These are phyloP conservation scores for Tieghemostelium lacteum DNA, from an alignment of 78 protist genomes.

Conservation along the genomic window DNA sequence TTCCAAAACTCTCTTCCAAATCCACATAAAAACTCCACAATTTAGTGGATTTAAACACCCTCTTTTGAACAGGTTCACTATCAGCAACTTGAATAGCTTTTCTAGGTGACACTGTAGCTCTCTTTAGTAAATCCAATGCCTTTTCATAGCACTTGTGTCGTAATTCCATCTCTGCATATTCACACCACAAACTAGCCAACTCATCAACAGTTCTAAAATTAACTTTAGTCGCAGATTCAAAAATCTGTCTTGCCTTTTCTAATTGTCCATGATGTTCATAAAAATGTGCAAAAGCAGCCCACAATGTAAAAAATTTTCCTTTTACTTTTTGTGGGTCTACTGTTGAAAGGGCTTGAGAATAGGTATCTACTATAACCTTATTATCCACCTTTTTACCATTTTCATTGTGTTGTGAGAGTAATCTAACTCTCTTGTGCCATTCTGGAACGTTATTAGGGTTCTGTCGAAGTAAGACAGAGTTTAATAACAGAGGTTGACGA, in stretches of 20 bases:
- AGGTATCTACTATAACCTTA: constrained; percentile 82
- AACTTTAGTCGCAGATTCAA: constrained; percentile 79
- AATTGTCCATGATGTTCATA: constrained; percentile 83
- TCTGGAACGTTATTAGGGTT: constrained; percentile 98
- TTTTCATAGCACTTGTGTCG: constrained; percentile 64
- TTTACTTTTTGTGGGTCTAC: constrained; percentile 86
- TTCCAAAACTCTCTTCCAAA: constrained; percentile 95
- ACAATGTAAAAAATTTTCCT: constrained; percentile 88
- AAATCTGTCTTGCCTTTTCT: constrained; percentile 78
- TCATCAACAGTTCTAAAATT: constrained; percentile 86
- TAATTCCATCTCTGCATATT: constrained; percentile 96
- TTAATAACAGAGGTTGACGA: constrained; percentile 90
- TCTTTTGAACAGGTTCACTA: constrained; percentile 80
- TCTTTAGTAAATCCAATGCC: constrained; percentile 15
- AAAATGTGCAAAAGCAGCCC: constrained; percentile 87
- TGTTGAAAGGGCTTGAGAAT: constrained; percentile 77
- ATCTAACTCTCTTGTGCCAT: constrained; percentile 95
- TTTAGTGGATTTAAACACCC: constrained; percentile 86
- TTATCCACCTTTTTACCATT: constrained; percentile 10
- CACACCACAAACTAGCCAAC: constrained; percentile 94
- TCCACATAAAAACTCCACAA: constrained; percentile 98
- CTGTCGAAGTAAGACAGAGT: constrained; percentile 92
- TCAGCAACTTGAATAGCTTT: constrained; percentile 36
- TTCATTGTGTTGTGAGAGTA: constrained; percentile 79
- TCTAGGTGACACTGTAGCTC: constrained; percentile 72